Conservation (phyloP, 352 stramenopile genomes). For the Pythium phragmiticola region DNA sequence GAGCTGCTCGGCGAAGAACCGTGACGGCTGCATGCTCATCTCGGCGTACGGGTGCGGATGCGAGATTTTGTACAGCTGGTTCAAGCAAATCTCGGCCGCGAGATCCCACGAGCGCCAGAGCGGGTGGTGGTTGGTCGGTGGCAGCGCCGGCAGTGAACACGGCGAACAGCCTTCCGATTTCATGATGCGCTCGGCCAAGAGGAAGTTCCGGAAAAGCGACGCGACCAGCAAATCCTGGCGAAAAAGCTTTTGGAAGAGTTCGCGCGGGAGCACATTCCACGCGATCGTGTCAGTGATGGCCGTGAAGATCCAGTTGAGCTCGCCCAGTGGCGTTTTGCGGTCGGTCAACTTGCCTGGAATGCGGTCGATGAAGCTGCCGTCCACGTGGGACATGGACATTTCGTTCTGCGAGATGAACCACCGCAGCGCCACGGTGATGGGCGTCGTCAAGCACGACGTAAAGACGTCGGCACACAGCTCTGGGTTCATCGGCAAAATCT, state of each 20-base stretch:
- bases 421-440: slow-evolving; percentile 96
- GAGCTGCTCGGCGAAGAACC: slow-evolving; percentile 98
- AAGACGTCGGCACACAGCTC: slow-evolving; percentile 99
- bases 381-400: slow-evolving; percentile 84
- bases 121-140: slow-evolving; percentile 95
- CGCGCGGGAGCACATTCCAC: slow-evolving; percentile 97
- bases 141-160: slow-evolving; percentile 93
- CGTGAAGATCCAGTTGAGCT: slow-evolving; percentile 99
- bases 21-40: slow-evolving; percentile 82
- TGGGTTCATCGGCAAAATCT: slow-evolving; percentile 96
- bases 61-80: slow-evolving; percentile 89
- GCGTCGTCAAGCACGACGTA: slow-evolving; percentile 99
- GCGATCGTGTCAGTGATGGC: slow-evolving; percentile 99
- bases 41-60: slow-evolving; percentile 66
- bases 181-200: slow-evolving; percentile 98
- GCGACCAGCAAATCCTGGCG: slow-evolving; percentile 98
- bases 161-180: slow-evolving; percentile 82
- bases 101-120: slow-evolving; percentile 99
- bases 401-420: slow-evolving; percentile 97
- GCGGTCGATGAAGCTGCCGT: slow-evolving; percentile 84
- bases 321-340: slow-evolving; percentile 92
- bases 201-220: slow-evolving; percentile 98
- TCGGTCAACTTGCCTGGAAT: slow-evolving; percentile 94
- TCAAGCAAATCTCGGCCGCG: slow-evolving; percentile 96
- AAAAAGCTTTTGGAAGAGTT: slow-evolving; percentile 98